Percentiles rank a stretch among this genome's conserved stretches.
Conservation (phyloP, 148 eudicot genomes). For the Rhododendron ferrugineum region DNA sequence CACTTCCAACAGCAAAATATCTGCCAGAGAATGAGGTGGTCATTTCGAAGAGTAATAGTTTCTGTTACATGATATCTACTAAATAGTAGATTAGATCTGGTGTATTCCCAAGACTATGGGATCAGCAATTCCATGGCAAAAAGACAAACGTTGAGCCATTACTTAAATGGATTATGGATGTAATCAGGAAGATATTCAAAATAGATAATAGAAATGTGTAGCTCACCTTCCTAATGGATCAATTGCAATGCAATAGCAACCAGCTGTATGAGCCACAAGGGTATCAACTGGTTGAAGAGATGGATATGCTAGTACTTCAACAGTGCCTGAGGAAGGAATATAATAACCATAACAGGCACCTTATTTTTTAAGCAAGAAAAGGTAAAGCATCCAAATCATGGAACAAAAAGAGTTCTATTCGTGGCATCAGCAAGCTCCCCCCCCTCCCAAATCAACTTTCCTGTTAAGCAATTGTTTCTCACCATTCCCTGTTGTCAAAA, state of each 20-base stretch:
- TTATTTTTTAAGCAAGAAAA: not conserved
- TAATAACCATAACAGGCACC: not conserved
- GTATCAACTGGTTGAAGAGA: constrained; percentile 75
- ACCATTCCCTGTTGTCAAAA: constrained; percentile 90
- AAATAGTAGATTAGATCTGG: too few species aligned
- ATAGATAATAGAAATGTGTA: not conserved
- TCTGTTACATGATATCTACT: not conserved
- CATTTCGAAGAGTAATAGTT: not conserved
- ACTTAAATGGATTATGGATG: not conserved
- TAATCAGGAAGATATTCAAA: not conserved
- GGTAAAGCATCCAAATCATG: not conserved
- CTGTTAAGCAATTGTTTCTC: constrained; percentile 22
- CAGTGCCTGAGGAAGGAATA: constrained; percentile 50
- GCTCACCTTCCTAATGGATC: constrained; percentile 86
- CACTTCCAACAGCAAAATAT: constrained; percentile 97
- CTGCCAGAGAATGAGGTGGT: constrained; percentile 29
- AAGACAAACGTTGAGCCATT: too few species aligned
- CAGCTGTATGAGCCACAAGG: constrained; percentile 94
- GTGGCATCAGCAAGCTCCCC: not conserved
- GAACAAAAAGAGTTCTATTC: not conserved
- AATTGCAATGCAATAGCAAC: constrained; percentile 92
- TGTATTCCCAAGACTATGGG: too few species aligned
- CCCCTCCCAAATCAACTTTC: not conserved
- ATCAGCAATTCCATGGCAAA: too few species aligned
- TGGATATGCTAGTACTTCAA: constrained; percentile 91